Evolutionary conservation across 2,329 filamentous ascomycete species (phyloP), one percentile per base, ranked within the genome.

Genomic region (Ascochyta fabae): DNA sequence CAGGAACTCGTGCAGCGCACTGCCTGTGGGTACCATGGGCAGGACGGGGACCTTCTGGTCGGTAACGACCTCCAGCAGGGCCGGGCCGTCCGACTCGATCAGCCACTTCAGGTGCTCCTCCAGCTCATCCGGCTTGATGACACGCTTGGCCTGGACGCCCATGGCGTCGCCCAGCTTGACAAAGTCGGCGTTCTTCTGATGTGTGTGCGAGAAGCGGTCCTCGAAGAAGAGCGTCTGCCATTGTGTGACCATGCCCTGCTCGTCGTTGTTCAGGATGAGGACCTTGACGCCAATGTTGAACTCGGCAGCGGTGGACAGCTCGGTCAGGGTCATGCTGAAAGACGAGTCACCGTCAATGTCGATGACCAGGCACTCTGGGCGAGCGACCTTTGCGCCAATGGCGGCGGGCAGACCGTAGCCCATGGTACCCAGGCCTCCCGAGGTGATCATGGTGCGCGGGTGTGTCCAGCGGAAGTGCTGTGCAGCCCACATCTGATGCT

Each of bases 331-430:
- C 95, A 99, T 98, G 83, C 92, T 91, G 82, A 99, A 98, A 3
- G 93, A 97, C n/a, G 94, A 95, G 75, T 98, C 95, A 60, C 95
- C 95, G 74, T 99, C 95, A 70, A 98, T 96, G 76, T 98, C 94
- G 56, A 98, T 87, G 58, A 98, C 94, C 46, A 96, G 86, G 59
- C 90, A 87, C 47, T 96, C 90, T 3, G 88, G 88, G 41, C 84
- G 83, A 16, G 88, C 90, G 45, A 96, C 94, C 83, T 97, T 97
- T 70, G 92, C 93, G 60, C 95, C 95, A 63, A 98, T 98, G 60
- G 95, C 93, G 23, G 93, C 91, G 23, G 95, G 95, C 39, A 99
- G 86, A 73, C 95, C 95, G 79, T 86, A 98, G 55, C 95, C 95
- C 95, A 98, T 98, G 16, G 92, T 96, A 59, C 93, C 92, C 16